Evolutionary conservation across 202 grass and related monocot genomes (phyloP), one percentile per base, ranked within the genome.

Genomic region (Carex sylvatica): DNA sequence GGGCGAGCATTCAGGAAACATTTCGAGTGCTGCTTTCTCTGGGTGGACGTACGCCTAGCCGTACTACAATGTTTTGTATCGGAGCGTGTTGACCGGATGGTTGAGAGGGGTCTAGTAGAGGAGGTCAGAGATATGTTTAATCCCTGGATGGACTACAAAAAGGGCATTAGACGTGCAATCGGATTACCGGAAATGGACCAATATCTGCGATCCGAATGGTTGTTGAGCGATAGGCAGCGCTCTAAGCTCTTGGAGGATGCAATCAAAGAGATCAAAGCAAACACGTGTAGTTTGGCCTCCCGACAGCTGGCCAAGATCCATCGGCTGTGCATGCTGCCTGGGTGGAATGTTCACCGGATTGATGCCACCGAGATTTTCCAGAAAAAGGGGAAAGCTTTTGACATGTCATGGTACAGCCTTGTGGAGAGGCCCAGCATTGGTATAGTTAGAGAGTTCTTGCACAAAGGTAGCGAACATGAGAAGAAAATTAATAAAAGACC

Each of bases 31-130:
- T 94, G 85, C 88, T 92, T 97, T 79, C 88, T 97, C 9, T 97
- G 95, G 90, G 95, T 97, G 42, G 95, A 97, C 90, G 90, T 88
- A 28, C 60, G 74, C 16, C 87, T 84, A n/a, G 68, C 83, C n/a
- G 87, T 93, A 58, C 87, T 97, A 5, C 83, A 83, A 16, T 81
- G 38, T 31, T 97, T 93, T 80, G 87, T 97, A 7, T 67, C 81
- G 0, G 88, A 86, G 73, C 92, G 95, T 65, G 95, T 97, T 30
- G 90, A 97, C 65, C 36, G 84, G 19, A 97, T 97, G 95, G 83
- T 85, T 61, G 85, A 90, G 40, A 66, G 90, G 0, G 95, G 95
- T 0, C 81, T 97, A 56, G 80, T 97, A 0, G 54, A 18, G 19
- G 94, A 97, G 84, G 84, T 92, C 19, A 71, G 40, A 0, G 84